A percentile compares a stretch with the other conserved stretches of the same genome.
Evolutionary conservation across 768 basidiomycete species (phyloP).

Genomic region (Inosperma sp.): DNA sequence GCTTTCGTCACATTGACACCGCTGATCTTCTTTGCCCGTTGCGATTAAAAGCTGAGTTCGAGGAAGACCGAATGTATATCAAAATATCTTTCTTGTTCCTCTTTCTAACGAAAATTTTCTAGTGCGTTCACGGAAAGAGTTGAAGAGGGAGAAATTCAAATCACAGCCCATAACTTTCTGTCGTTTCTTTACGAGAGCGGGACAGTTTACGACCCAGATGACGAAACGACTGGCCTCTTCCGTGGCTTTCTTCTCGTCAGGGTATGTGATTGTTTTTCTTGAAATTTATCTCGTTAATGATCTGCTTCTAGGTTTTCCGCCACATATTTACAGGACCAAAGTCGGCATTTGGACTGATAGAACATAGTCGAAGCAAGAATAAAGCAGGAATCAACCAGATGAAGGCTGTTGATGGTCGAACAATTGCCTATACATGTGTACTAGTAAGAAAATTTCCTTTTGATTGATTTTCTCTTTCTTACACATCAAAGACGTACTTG

Average conservation of each 20-base stretch:
- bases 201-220: not conserved
- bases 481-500: not conserved
- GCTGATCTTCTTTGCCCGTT: not conserved
- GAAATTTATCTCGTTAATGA: not conserved
- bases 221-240: not conserved
- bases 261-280: conserved; percentile 1
- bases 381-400: not conserved
- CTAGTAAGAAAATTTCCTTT: not conserved
- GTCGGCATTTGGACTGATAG: not conserved
- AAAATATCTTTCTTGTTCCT: not conserved
- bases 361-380: not conserved
- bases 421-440: not conserved
- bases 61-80: not conserved
- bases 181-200: conserved; percentile 9
- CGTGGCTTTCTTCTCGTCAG: conserved; percentile 7
- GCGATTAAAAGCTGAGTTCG: not conserved
- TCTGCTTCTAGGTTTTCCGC: not conserved
- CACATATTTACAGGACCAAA: not conserved
- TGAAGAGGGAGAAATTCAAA: not conserved
- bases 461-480: not conserved
- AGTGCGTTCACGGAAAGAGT: not conserved
- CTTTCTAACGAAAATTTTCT: not conserved
- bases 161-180: not conserved
- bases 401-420: not conserved
- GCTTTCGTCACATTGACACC: not conserved